Evolutionary conservation across 1,139 yeast genomes (phyloP), one percentile per base, ranked within the genome.

Genomic region (Candida labiduridarum): DNA sequence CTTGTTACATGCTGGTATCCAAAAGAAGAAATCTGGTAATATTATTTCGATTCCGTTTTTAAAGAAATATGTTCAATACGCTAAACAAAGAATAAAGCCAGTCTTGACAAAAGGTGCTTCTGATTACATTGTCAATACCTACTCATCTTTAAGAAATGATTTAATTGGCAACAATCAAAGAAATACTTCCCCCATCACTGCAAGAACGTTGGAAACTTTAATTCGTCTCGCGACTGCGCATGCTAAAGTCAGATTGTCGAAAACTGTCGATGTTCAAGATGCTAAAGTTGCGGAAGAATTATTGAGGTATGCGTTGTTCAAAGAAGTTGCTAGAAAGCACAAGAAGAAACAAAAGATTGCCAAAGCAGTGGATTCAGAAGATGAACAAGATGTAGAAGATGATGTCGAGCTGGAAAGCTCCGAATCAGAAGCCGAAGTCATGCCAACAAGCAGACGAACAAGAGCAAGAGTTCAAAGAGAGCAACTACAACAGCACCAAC

Each of bases 201-300:
- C 99, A 19, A 89, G 99, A 84, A 95, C 99, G 3, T 77, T 94
- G 60, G 99, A 94, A 72, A 94, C 99, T 0, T 78, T 94, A 59
- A 94, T 94, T 66, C 96, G 99, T 76, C 76, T 94, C 54, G 80
- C 98, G 1, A 89, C 98, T 1, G 99, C 99, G 0, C 99, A 94
- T 68, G 99, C 99, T 19, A 94, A 94, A 66, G 90, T 94, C 12
- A 79, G 99, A 60, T 76, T 94, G 49, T 87, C 96, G 22, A 82
- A 82, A 59, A 77, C 82, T 2, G 86, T 94, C 18, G 90, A 87
- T 39, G 81, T 81, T 30, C 79, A 78, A 56, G 99, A 94, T 69
- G 96, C 97, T 1, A 75, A 79, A 56, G 86, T 89, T 41, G 99
- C 99, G 3, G 95, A 90, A 59, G 88, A 87, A 59, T 69, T 95